Base-by-base conservation (phyloP, 2,329 filamentous ascomycete genomes). In the Colletotrichum cuscutae region DNA sequence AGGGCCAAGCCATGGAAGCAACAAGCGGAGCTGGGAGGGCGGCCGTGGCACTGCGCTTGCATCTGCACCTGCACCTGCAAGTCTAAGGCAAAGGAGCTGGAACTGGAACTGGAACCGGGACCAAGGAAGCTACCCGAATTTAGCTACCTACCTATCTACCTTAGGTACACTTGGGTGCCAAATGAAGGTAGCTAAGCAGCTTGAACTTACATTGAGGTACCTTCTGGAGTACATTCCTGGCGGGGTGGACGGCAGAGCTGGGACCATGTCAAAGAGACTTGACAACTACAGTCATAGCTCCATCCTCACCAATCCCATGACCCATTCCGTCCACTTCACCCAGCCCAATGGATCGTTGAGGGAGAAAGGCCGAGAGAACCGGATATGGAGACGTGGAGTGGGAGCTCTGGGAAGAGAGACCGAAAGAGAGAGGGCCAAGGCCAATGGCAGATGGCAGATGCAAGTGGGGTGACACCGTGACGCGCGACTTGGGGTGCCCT, bases 401-500 rank as follows among this genome's bases (percentile, higher is more conserved):
- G 26, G 8, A 63, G 46, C 49, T 64, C 61, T 37, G 46, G 19
- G 15, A 26, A 30, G 42, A 46, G 28, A 54, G 24, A 37, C 28
- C 42, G 42, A 49, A 49, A n/a, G 32, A 32, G 15, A 30, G 42
- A 46, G 28, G 32, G 24, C 24, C 28, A 32, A 53, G 52, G 19
- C n/a, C 49, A 35, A 35, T 64, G 61, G 49, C 28, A 54, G 61
- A 35, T 64, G 61, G 49, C 28, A 54, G 61, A 46, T 54, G 57
- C 57, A 61, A 30, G 59, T 61, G 59, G 59, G 59, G 37, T 61
- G 59, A 42, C 22, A 37, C 22, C 12, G 49, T 52, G 11, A 54
- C n/a, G n/a, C 35, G 46, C 37, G 13, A 28, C 35, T 35, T 61
- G 37, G 35, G 37, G 37, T 42, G 32, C 26, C 35, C 28, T 11